Evolutionary conservation across 768 basidiomycete species (phyloP).

Genomic region (Amylocystis lapponica): DNA sequence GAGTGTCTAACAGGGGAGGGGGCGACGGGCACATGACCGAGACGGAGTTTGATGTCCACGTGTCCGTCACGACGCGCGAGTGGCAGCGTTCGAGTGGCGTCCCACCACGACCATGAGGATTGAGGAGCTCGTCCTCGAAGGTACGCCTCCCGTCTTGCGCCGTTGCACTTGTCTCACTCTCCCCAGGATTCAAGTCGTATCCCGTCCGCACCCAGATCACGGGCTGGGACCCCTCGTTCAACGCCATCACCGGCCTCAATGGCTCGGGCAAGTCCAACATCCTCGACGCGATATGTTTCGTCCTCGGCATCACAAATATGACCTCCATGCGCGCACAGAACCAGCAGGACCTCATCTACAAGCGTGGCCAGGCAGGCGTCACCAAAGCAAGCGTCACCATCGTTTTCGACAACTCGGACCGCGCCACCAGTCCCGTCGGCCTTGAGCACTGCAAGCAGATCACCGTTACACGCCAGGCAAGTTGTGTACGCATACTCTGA

Average conservation of each 20-base stretch:
- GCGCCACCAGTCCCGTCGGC: constrained; percentile 75
- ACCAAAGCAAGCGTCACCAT: constrained; percentile 98
- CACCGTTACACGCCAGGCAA: constrained; percentile 92
- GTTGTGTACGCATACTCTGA: constrained; percentile 13
- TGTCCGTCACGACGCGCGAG: background rate
- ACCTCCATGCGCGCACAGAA: constrained; percentile 91
- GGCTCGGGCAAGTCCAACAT: constrained; percentile 99
- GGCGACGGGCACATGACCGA: no score
- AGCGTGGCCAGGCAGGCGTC: constrained; percentile 95
- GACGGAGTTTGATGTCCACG: no score
- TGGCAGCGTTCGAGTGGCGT: background rate
- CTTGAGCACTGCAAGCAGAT: constrained; percentile 80
- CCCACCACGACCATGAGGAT: constrained; percentile 81
- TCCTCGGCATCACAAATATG: constrained; percentile 97
- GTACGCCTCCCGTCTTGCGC: constrained; percentile 27
- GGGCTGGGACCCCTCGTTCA: constrained; percentile 97
- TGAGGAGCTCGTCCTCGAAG: constrained; percentile 93
- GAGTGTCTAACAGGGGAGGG: no score
- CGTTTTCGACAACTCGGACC: constrained; percentile 96
- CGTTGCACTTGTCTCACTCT: background rate
- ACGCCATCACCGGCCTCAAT: constrained; percentile 95
- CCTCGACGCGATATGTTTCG: constrained; percentile 98
- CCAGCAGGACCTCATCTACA: constrained; percentile 97
- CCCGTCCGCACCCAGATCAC: constrained; percentile 93
- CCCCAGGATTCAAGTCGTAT: constrained; percentile 92